Conservation (phyloP, 345 rosid genomes). For the Pistacia integerrima region DNA sequence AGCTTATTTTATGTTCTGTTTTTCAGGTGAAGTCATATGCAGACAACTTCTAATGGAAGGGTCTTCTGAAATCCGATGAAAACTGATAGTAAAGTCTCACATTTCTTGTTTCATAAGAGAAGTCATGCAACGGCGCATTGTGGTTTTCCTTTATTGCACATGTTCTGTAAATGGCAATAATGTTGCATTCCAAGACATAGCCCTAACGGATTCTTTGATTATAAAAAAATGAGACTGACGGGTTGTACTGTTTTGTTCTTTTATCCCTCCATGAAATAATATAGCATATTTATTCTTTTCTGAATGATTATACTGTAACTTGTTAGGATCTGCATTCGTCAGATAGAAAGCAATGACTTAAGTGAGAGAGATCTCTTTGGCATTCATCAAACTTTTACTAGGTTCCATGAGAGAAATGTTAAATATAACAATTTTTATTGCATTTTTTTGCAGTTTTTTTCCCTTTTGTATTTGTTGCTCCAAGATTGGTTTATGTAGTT, state of each 20-base stretch:
- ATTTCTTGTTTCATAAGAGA: background rate
- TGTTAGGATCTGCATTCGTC: background rate
- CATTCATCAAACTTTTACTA: too few relatives aligned
- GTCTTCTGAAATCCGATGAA: slow-evolving; percentile 48
- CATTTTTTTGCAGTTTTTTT: too few relatives aligned
- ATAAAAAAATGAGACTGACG: slow-evolving; percentile 15
- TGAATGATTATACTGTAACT: background rate
- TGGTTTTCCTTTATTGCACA: slow-evolving; percentile 18
- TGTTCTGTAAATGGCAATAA: slow-evolving; percentile 14
- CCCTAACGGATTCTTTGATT: background rate
- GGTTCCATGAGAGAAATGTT: too few relatives aligned
- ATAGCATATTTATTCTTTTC: background rate
- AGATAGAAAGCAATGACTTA: background rate
- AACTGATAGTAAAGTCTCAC: slow-evolving; percentile 25
- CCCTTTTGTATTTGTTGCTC: too few relatives aligned
- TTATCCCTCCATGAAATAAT: background rate
- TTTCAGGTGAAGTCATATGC: slow-evolving; percentile 77
- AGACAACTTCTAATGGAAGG: slow-evolving; percentile 96
- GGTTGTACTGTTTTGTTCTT: background rate
- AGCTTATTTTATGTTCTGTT: background rate
- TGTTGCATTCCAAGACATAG: slow-evolving; percentile 2
- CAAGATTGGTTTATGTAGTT: too few relatives aligned
- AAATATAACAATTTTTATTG: too few relatives aligned
- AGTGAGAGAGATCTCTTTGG: too few relatives aligned
- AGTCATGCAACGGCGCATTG: slow-evolving; percentile 10